Evolutionary conservation across 2,329 filamentous ascomycete species (phyloP).

Genomic region (Ustulina deusta): DNA sequence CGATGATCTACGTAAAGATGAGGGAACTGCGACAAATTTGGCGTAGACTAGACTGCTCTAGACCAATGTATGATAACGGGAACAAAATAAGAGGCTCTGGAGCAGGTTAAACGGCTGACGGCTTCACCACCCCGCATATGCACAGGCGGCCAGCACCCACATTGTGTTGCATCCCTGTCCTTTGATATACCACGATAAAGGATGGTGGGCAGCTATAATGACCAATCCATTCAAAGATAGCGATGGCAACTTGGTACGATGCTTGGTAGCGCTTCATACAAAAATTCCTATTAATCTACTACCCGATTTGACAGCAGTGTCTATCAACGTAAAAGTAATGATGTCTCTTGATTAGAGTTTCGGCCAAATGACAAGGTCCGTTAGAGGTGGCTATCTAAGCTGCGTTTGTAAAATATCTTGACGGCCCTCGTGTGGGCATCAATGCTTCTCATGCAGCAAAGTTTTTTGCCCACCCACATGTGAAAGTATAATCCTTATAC

Average conservation of each 20-base stretch:
- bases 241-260: neutral
- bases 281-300: neutral
- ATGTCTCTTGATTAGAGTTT: no score
- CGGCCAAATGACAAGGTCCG: no score
- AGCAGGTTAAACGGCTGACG: neutral
- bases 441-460: neutral
- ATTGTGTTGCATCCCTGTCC: no score
- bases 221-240: no score
- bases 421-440: neutral
- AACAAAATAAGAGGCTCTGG: neutral
- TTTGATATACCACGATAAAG: no score
- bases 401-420: neutral
- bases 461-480: neutral
- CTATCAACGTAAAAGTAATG: no score
- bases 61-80: neutral
- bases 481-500: neutral
- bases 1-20: neutral
- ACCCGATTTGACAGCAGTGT: neutral
- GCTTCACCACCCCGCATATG: slow-evolving; percentile 2
- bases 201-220: no score
- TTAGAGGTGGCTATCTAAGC: neutral
- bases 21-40: neutral
- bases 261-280: neutral
- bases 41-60: slow-evolving; percentile 5
- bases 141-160: neutral